Base-by-base conservation (phyloP, 352 stramenopile species). In the Phytophthora sansomeana region DNA sequence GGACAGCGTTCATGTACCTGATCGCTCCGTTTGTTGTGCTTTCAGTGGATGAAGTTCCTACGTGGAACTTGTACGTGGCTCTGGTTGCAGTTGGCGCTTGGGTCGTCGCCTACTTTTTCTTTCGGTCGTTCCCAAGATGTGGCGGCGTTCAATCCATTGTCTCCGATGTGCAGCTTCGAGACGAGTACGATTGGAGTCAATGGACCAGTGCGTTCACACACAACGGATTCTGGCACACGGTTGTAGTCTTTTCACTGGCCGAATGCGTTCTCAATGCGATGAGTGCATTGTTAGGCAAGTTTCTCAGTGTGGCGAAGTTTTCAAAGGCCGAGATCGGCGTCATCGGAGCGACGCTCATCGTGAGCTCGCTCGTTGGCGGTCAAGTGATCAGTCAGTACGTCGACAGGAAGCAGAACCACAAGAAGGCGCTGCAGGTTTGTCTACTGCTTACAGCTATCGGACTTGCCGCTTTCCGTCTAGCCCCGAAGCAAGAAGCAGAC, bases 181-280 rank as follows among this genome's bases (percentile, higher is more conserved):
- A 89, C 24, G 80, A 91, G 41, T 91, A 92, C 63, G 81, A 93
- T 43, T 91, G 83, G 83, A 69, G 71, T 43, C 83, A 93, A 69
- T 93, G 85, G 85, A 57, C 61, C 21, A 81, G 59, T 32, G 81
- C 82, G 13, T 93, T 93, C 63, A 66, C 65, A 16, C 83, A 93
- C 64, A 61, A 47, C 0, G 85, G 85, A 3, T 93, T 91, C 58
- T 83, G 58, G 73, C 64, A 88, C 66, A 93, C 83, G 0, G 74
- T 91, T 1, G 53, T 84, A 7, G 76, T 74, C 1, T 91, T 93
- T 57, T 89, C 81, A 6, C 47, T 93, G 1, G 83, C 83, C 17
- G 85, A 93, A 58, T 91, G 78, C 49, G 44, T 91, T 29, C 24
- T 90, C 6, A 93, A 91, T 55, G 81, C 79, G 24, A 89, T 93